Percentiles rank a stretch among this genome's conserved stretches.
These are phyloP conservation scores for Paratinospora sagittata DNA, from an alignment of 164 flowering plant genomes.

Conservation along the genomic window DNA sequence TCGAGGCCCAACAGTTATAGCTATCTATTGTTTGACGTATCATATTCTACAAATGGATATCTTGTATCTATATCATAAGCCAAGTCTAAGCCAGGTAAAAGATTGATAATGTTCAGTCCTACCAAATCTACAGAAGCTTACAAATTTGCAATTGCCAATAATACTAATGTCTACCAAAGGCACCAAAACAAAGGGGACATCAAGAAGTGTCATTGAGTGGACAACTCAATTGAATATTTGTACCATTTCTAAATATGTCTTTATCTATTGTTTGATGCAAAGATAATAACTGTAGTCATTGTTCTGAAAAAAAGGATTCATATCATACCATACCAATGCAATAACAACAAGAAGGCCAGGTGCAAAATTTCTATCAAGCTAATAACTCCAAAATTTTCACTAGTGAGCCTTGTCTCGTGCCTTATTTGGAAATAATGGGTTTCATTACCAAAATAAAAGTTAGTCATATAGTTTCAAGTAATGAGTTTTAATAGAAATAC, in stretches of 20 bases:
- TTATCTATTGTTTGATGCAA: not conserved
- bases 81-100: not conserved
- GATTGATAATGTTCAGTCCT: not conserved
- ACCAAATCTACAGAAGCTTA: not conserved
- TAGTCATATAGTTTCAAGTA: too few relatives aligned
- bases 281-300: not conserved
- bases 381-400: too few relatives aligned
- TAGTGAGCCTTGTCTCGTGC: not conserved
- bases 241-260: too few relatives aligned
- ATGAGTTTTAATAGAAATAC: too few relatives aligned
- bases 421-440: not conserved
- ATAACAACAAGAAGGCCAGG: too few relatives aligned
- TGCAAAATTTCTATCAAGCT: too few relatives aligned
- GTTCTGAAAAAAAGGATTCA: not conserved
- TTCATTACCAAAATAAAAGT: not conserved
- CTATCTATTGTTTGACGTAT: not conserved
- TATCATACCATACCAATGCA: too few relatives aligned
- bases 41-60: not conserved
- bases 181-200: not conserved
- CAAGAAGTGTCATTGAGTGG: not conserved
- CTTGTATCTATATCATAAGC: not conserved
- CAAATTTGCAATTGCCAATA: not conserved
- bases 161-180: not conserved
- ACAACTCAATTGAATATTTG: not conserved
- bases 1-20: too few relatives aligned